Evolutionary conservation across 306 rosid genomes (phyloP).

Genomic region (Castanea sativa): DNA sequence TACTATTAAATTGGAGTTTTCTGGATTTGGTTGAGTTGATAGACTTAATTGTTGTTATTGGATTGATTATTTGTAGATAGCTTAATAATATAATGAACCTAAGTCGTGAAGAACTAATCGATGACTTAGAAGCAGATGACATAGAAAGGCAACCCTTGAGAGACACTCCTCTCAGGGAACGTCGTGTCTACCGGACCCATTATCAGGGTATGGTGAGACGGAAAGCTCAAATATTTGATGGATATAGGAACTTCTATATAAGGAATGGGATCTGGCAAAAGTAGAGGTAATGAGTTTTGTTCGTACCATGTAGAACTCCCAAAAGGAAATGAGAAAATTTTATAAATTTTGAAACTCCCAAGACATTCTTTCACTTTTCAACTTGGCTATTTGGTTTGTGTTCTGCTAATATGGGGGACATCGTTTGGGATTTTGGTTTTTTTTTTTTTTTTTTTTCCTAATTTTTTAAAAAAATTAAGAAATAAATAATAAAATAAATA

Average conservation of each 20-base stretch:
- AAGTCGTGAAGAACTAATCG: slow-evolving; percentile 29
- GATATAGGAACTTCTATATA: slow-evolving; percentile 60
- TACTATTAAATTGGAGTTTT: slow-evolving; percentile 19
- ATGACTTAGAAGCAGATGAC: slow-evolving; percentile 46
- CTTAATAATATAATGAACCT: slow-evolving; percentile 49
- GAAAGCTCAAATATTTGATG: slow-evolving; percentile 89
- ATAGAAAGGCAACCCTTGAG: slow-evolving; percentile 43
- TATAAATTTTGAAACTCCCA: slow-evolving; percentile 75
- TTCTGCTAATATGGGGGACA: too few relatives aligned
- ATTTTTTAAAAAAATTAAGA: too few relatives aligned
- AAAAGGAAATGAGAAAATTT: slow-evolving; percentile 64
- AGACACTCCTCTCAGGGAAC: slow-evolving; percentile 38
- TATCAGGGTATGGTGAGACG: slow-evolving; percentile 61
- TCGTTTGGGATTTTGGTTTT: too few relatives aligned
- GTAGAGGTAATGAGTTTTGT: slow-evolving; percentile 69
- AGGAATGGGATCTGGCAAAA: slow-evolving; percentile 78
- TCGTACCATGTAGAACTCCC: slow-evolving; percentile 99
- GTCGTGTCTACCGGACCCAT: slow-evolving; percentile 25
- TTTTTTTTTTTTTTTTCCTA: too few relatives aligned
- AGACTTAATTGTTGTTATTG: slow-evolving; percentile 17
- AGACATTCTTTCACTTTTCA: slow-evolving; percentile 90
- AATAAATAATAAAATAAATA: too few relatives aligned
- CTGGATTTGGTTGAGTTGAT: slow-evolving; percentile 16
- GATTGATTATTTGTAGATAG: slow-evolving; percentile 18
- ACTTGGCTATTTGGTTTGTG: slow-evolving; percentile 7